Base-by-base conservation (phyloP, 345 rosid genomes). In the Salix exigua region DNA sequence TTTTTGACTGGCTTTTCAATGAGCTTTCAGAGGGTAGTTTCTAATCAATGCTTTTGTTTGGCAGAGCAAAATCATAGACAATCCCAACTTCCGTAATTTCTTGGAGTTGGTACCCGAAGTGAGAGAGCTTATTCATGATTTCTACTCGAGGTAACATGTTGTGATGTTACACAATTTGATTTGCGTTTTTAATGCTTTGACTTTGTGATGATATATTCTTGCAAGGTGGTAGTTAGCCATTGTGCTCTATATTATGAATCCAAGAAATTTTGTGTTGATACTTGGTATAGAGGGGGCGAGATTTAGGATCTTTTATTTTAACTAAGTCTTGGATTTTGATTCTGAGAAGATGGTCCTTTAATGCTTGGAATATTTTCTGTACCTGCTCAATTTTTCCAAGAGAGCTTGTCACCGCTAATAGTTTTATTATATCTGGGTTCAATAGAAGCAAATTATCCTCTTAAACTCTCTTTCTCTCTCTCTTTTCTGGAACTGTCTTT, bases 21-120 rank as follows among this genome's bases (percentile, higher is more conserved):
- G 50, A 18, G 14, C 50, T 37, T 33, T 38, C 14, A n/a, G 42
- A n/a, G 25, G 75, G 73, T 61, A 71, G 38, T 30, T 81, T 69
- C 64, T 86, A 70, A 79, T 63, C 28, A 14, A 23, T 82, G 53
- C 68, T 78, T 72, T 79, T 9, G 64, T 75, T 77, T 86, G 84
- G 77, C 90, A 96, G 98, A 85, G 68, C 84, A 96, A 96, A 88
- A 98, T 96, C 63, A 96, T 96, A 12, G 97, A 96, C 89, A 94
- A 92, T 74, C 78, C 90, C 73, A 90, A 82, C 89, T 96, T 96
- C 84, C 93, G 98, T 72, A 90, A 90, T 84, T 91, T 94, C 83
- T 88, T 96, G 89, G 99, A 96, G 92, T 81, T 96, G 78, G 94
- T 91, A 67, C 99, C 99, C 74, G 98, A 96, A 88, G 97, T 94